Evolutionary conservation across 805 yeast species (phyloP).

Genomic region (Yarrowia sp.): DNA sequence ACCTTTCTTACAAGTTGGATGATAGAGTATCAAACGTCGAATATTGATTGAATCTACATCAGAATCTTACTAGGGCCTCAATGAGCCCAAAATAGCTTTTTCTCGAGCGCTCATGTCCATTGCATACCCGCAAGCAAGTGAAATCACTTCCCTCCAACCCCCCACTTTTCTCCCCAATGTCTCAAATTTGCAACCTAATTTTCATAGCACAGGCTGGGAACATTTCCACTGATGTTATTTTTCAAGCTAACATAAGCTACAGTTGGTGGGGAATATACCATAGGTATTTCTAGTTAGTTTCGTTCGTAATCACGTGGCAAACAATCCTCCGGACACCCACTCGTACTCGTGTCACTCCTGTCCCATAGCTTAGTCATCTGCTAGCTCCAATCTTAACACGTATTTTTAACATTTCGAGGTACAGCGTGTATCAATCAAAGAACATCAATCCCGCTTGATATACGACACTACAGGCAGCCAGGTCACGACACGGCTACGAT

Average conservation of each 20-base stretch:
- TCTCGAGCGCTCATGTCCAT: not conserved
- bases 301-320: not conserved
- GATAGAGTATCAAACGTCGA: too few relatives aligned
- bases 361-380: not conserved
- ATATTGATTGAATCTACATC: too few relatives aligned
- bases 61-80: too few relatives aligned
- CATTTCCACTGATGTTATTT: not conserved
- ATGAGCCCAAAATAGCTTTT: too few relatives aligned
- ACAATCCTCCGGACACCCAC: too few relatives aligned
- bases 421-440: not conserved
- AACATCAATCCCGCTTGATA: not conserved
- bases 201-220: not conserved
- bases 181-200: not conserved
- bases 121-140: too few relatives aligned
- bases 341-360: not conserved
- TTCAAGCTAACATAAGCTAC: not conserved
- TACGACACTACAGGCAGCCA: not conserved
- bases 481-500: not conserved
- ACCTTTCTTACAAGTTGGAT: too few relatives aligned
- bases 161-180: not conserved
- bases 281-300: too few relatives aligned
- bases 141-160: not conserved
- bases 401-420: constrained; percentile 1
- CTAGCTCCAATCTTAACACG: constrained; percentile 15
- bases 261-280: too few relatives aligned